Base-by-base conservation (phyloP, 176 grass and related monocot species). In the Rhipidocladum racemiflorum region DNA sequence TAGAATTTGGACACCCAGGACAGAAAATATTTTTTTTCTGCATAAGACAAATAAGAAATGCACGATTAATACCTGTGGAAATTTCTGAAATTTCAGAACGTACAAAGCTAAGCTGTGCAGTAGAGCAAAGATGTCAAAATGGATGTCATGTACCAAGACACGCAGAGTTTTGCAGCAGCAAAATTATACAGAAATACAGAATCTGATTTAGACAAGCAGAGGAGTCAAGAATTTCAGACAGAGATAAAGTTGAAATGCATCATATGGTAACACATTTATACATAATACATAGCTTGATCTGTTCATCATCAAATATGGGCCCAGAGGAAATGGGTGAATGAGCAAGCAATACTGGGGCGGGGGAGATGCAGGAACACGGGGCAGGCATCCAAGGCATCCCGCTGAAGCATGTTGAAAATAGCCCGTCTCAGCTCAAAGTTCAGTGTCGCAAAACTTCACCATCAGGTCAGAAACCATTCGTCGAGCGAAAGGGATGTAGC, bases 401-500 rank as follows among this genome's bases (percentile, higher is more conserved):
- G 10, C 56, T 7, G 8, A 7, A 28, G 61, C 29, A 36, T 54
- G 24, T 43, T 21, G 2, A 6, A 15, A 9, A 30, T 43, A 30
- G 12, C 27, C 18, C 1, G 0, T 4, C 5, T 2, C 60, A 65
- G 66, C 38, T 88, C 81, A 95, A 29, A 95, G 69, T 72, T 99
- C 92, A 21, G 90, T 99, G 75, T 99, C 92, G 73, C 91, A 93
- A 0, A 88, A 72, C 79, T 90, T 99, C 79, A 99, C 57, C 69
- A 95, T 77, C 80, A 99, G 81, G 68, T 93, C 89, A 25, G 91
- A 95, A 36, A 90, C 89, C 17, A 99, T 85, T 27, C 84, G 81
- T 24, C 92, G 79, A 30, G 92, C 85, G n/a, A 95, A 99, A 71
- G 92, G 96, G 54, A 95, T 91, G 68, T 93, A 99, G 80, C 90